phyloP scores from a whole-genome alignment of 306 rosid genomes.

The apple (Malus domestica) region DNA sequence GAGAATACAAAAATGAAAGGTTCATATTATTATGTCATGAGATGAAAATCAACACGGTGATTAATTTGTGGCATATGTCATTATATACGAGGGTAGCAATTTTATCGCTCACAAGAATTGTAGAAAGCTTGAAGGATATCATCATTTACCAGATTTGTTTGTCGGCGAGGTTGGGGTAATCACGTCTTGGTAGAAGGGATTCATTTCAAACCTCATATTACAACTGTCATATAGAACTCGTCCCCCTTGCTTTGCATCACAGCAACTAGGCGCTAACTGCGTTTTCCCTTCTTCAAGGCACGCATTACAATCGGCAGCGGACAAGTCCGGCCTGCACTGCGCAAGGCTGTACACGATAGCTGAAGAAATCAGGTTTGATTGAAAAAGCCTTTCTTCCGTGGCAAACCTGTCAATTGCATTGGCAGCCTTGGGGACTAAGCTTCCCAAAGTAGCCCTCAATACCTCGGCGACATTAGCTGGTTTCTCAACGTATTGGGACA shows the following conservation, averaged over 20 bases:
- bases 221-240: conserved; percentile 9
- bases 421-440: not conserved
- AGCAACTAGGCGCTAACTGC: not conserved
- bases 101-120: too few relatives aligned
- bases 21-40: too few relatives aligned
- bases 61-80: too few relatives aligned
- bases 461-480: not conserved
- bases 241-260: not conserved
- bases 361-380: not conserved
- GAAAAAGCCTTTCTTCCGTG: not conserved
- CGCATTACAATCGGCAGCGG: not conserved
- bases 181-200: not conserved
- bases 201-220: not conserved
- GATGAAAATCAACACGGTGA: too few relatives aligned
- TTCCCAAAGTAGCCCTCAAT: not conserved
- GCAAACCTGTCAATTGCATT: not conserved
- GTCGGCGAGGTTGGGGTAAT: too few relatives aligned
- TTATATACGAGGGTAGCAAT: too few relatives aligned
- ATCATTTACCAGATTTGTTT: too few relatives aligned
- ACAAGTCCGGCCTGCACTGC: conserved; percentile 29
- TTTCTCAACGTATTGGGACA: not conserved
- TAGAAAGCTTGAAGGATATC: too few relatives aligned
- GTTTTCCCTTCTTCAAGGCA: not conserved
- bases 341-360: conserved; percentile 6
- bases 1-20: too few relatives aligned